Evolutionary conservation across 2,329 filamentous ascomycete species (phyloP), one percentile per base, ranked within the genome.

Genomic region (Thermothelomyces thermophilus): DNA sequence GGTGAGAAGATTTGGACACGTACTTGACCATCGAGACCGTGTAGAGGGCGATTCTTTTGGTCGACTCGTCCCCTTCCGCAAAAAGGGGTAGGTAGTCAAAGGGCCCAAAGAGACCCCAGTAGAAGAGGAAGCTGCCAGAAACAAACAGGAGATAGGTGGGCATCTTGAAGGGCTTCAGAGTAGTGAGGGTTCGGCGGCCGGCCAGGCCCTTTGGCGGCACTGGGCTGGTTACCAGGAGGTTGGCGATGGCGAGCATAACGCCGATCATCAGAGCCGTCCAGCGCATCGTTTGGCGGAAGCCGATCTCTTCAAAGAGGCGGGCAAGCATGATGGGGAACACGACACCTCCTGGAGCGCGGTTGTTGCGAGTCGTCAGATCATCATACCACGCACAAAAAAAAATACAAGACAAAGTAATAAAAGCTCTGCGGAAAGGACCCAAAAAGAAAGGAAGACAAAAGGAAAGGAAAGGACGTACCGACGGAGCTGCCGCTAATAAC

Each of bases 61-160:
- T 47, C 28, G 19, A 11, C 35, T 35, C 4, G 19, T 39, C 14
- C 10, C 19, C 8, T 19, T 35, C 40, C 7, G 45, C 19, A 11
- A 47, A 47, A 1, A 47, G 14, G 14, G 45, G 45, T 22, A 47
- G 28, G 45, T 47, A 47, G 37, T 47, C 45, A n/a, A 47, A 41
- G 7, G 45, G 45, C 5, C 45, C 45, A 37, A 47, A 47, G 26
- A 47, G 35, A 3, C 45, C 45, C 45, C 45, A 47, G 36, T 33
- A 47, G 36, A 47, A 30, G 16, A 47, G 36, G 36, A 47, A 47
- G 35, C 35, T 41, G 36, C 45, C 45, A 14, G 24, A 33, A 6
- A 47, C 45, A 3, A 47, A 47, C 9, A 47, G n/a, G 28, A 47
- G 37, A n/a, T 41, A 47, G 3, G 45, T 24, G 5, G 28, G 45